Base-by-base conservation (phyloP, 768 basidiomycete genomes). In the Termitomyces eurrhizus region DNA sequence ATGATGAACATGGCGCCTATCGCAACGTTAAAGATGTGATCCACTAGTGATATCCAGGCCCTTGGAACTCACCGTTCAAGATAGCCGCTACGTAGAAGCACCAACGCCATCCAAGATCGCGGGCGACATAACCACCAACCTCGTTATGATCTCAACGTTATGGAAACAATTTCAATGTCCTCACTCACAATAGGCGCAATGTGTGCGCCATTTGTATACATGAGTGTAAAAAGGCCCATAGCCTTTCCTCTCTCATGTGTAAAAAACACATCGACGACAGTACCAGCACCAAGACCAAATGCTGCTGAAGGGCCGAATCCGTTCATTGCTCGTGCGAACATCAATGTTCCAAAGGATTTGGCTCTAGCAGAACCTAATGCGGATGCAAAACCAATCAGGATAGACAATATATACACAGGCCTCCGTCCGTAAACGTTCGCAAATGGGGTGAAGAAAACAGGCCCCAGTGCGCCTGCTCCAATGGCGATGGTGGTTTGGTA, bases 31-130 rank as follows among this genome's bases (percentile, higher is more conserved):
- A 21, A 35, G 18, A 18, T 7, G 12, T 48, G 14, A 57, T 36
- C 18, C n/a, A 53, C 29, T 4, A 11, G 24, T 32, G 52, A 12
- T 44, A 11, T 3, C 6, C 21, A 46, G 21, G 21, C 11, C 29
- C 16, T 7, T 18, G 29, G 29, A 6, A 49, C 58, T 60, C 52
- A 63, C 71, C 75, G 62, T 78, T 74, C n/a, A 78, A 61, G n/a
- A 79, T 78, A n/a, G 74, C 72, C 32, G 76, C 73, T 14, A 75
- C 66, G 70, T 75, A 79, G 59, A 79, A 79, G 58, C 77, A 78
- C 79, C 78, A 78, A 46, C 77, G 67, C 75, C 76, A 75, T n/a
- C 74, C 75, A 26, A 67, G 65, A 54, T 67, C 67, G 53, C 73
- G 65, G 4, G 76, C 75, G n/a, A 77, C 70, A 65, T 76, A 74